These are phyloP conservation scores for Pichia nanzhaoensis DNA, from an alignment of 805 yeast genomes.

Conservation along the genomic window DNA sequence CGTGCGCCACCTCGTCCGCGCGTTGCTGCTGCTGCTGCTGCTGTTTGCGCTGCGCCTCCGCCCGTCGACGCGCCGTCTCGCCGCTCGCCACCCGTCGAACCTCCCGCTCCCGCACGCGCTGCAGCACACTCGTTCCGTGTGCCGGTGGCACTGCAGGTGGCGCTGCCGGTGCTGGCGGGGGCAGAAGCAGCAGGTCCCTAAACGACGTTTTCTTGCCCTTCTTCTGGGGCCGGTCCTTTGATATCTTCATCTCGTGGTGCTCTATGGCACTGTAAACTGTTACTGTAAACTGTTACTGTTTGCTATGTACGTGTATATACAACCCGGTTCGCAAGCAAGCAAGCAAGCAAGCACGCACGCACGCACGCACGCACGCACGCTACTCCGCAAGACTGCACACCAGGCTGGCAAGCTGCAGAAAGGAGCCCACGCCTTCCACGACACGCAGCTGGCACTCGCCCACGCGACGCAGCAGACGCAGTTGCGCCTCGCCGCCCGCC, in stretches of 20 bases:
- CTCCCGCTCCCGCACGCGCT: neutral
- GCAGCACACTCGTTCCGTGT: neutral
- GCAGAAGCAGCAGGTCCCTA: too few relatives aligned
- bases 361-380: neutral
- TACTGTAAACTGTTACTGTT: too few relatives aligned
- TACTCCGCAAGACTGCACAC: constrained; percentile 23
- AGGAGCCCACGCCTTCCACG: constrained; percentile 86
- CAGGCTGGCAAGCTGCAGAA: constrained; percentile 79
- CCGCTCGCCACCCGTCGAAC: neutral
- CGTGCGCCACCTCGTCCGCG: neutral
- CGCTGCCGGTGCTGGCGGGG: too few relatives aligned
- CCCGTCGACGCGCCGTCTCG: neutral
- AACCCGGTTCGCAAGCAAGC: too few relatives aligned
- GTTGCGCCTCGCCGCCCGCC: constrained; percentile 51
- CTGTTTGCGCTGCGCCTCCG: neutral
- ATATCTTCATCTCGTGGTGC: too few relatives aligned
- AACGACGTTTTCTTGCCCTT: too few relatives aligned
- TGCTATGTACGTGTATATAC: neutral
- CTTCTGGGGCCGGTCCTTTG: too few relatives aligned
- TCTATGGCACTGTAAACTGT: too few relatives aligned
- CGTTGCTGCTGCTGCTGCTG: neutral
- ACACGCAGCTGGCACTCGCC: constrained; percentile 91
- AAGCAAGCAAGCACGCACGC: too few relatives aligned
- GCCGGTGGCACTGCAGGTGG: too few relatives aligned
- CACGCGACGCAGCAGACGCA: constrained; percentile 76